These are phyloP conservation scores for Saccharomycopsis sp. DNA, from an alignment of 805 yeast genomes.

Conservation along the genomic window DNA sequence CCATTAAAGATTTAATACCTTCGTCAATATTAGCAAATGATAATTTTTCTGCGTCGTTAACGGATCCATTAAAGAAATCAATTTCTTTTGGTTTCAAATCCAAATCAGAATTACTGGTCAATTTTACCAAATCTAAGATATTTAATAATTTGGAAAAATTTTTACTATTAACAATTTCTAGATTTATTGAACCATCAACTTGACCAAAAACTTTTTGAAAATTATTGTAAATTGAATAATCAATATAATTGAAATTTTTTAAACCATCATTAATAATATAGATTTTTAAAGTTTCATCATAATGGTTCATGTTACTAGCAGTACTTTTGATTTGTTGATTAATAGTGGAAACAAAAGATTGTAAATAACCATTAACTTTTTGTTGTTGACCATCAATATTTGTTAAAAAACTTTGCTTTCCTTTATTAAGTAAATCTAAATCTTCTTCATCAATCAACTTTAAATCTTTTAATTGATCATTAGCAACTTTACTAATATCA, in stretches of 20 bases:
- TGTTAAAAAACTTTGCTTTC: not conserved
- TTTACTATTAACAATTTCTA: conserved; percentile 39
- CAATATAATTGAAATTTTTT: conserved; percentile 27
- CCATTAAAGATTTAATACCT: conserved; percentile 38
- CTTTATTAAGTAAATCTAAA: too few species aligned
- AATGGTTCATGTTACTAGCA: conserved; percentile 1
- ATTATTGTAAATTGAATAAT: conserved; percentile 36
- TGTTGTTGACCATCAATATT: not conserved
- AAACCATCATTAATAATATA: conserved; percentile 33
- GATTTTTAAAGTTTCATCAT: conserved; percentile 27
- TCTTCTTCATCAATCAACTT: conserved; percentile 3
- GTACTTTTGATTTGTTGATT: conserved; percentile 13
- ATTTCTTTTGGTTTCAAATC: conserved; percentile 34
- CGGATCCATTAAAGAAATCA: conserved; percentile 65
- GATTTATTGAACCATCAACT: conserved; percentile 60
- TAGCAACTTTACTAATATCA: conserved; percentile 13
- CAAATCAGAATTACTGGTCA: conserved; percentile 19
- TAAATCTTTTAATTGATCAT: conserved; percentile 11
- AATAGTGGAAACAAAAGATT: conserved; percentile 11
- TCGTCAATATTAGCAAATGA: conserved; percentile 80
- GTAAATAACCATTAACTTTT: conserved; percentile 13
- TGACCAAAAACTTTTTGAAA: conserved; percentile 52
- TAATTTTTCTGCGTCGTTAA: conserved; percentile 78
- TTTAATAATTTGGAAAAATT: conserved; percentile 22
- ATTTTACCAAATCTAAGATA: conserved; percentile 13